Percentiles rank a stretch among this genome's conserved stretches.
Conservation (phyloP, 2,329 filamentous ascomycete genomes). For the Monosporascus sp. region DNA sequence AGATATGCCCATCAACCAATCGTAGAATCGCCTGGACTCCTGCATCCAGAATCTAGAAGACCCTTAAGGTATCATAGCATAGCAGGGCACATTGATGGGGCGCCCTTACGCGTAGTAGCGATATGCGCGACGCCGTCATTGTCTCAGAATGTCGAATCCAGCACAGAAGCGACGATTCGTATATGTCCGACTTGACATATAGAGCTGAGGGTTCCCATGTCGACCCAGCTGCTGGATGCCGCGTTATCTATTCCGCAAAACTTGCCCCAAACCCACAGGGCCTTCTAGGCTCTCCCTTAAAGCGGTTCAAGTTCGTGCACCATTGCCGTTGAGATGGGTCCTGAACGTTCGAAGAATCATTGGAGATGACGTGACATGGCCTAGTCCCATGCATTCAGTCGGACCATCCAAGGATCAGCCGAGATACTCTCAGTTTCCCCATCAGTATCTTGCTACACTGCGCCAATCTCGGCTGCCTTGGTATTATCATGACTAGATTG, state of each 20-base stretch:
- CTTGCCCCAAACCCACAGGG: background rate
- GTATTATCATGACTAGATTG: too few species aligned
- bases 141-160: background rate
- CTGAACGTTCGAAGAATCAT: background rate
- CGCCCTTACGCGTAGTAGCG: background rate
- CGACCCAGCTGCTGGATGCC: background rate
- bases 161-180: background rate
- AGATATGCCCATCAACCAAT: background rate
- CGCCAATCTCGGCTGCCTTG: too few species aligned
- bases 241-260: too few species aligned
- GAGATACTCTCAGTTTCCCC: background rate
- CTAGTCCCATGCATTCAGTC: background rate
- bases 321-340: background rate
- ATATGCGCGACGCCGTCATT: background rate
- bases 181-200: background rate
- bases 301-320: background rate
- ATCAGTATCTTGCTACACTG: too few species aligned
- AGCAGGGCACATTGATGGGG: background rate
- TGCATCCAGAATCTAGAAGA: background rate
- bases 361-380: background rate
- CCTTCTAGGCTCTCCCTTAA: background rate
- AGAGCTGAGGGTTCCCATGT: background rate
- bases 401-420: background rate
- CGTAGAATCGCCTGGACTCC: background rate
- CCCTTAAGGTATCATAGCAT: background rate